A percentile compares a stretch with the other conserved stretches of the same genome.
These are phyloP conservation scores for Cornus florida DNA, from an alignment of 148 eudicot species.

Conservation along the genomic window DNA sequence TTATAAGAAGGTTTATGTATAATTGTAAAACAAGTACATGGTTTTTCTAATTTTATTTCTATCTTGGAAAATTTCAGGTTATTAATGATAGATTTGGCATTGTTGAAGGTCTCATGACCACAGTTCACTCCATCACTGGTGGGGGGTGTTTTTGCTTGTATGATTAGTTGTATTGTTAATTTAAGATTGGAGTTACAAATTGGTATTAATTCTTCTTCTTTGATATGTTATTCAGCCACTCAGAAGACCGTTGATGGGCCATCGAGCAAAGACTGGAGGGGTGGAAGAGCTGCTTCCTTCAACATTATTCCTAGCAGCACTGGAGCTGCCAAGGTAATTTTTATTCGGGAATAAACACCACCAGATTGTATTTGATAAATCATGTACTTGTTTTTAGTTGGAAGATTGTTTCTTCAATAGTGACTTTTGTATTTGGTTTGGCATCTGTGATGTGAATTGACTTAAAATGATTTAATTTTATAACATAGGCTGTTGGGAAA, in stretches of 20 bases:
- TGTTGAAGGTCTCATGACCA: slow-evolving; percentile 17
- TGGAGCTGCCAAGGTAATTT: slow-evolving; percentile 73
- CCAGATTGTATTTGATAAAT: slow-evolving; percentile 85
- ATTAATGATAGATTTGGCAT: slow-evolving; percentile 63
- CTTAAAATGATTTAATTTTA: too few species aligned
- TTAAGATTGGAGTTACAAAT: too few species aligned
- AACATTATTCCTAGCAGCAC: slow-evolving; percentile 83
- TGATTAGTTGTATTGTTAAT: too few species aligned
- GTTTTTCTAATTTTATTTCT: too few species aligned
- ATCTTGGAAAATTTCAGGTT: slow-evolving; percentile 24
- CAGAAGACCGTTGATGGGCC: slow-evolving; percentile 82
- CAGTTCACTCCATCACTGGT: slow-evolving; percentile 74
- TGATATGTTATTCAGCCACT: slow-evolving; percentile 31
- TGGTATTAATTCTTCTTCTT: background rate
- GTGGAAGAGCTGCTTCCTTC: slow-evolving; percentile 79
- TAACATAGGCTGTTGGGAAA: slow-evolving; percentile 66
- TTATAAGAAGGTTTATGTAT: too few species aligned
- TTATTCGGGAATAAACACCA: slow-evolving; percentile 27
- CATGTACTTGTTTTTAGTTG: background rate
- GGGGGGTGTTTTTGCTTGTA: background rate
- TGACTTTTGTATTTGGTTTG: too few species aligned
- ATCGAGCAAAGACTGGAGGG: slow-evolving; percentile 74
- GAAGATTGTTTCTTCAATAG: too few species aligned
- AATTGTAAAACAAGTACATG: too few species aligned
- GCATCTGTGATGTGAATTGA: too few species aligned